Evolutionary conservation across 257 asterid genomes (phyloP).

Genomic region (Solanum etuberosum): DNA sequence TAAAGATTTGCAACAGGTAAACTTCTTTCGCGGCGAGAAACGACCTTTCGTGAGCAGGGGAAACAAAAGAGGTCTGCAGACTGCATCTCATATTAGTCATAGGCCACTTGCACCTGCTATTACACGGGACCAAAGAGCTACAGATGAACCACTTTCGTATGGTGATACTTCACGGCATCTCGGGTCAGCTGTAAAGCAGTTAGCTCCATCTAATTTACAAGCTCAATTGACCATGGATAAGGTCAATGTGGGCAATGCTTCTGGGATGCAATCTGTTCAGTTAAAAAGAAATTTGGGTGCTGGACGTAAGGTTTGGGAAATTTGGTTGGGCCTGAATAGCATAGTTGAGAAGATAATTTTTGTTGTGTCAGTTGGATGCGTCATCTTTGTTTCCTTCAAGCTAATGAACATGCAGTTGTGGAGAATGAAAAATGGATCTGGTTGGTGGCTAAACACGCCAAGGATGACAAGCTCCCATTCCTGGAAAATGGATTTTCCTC

Average conservation of each 20-base stretch:
- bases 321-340: slow-evolving; percentile 34
- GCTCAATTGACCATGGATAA: slow-evolving; percentile 43
- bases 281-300: slow-evolving; percentile 72
- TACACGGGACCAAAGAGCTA: slow-evolving; percentile 40
- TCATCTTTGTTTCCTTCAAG: slow-evolving; percentile 38
- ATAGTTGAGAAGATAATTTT: slow-evolving; percentile 45
- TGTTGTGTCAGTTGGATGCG: slow-evolving; percentile 61
- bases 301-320: slow-evolving; percentile 48
- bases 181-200: slow-evolving; percentile 76
- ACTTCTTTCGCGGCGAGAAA: slow-evolving; percentile 66
- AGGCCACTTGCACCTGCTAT: slow-evolving; percentile 46
- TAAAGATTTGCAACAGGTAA: slow-evolving; percentile 35
- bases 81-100: slow-evolving; percentile 39
- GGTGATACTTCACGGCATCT: slow-evolving; percentile 49
- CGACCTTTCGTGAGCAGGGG: slow-evolving; percentile 45
- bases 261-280: slow-evolving; percentile 37
- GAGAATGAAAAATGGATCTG: slow-evolving; percentile 38
- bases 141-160: slow-evolving; percentile 26
- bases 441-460: slow-evolving; percentile 29
- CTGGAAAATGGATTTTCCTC: slow-evolving; percentile 21
- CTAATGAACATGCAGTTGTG: slow-evolving; percentile 35
- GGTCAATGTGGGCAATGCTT: slow-evolving; percentile 27
- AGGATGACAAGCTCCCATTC: slow-evolving; percentile 28
- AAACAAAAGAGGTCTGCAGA: slow-evolving; percentile 41
- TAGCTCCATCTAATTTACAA: slow-evolving; percentile 62